Conservation (phyloP, 2,329 filamentous ascomycete genomes). For the Ophiosphaerella herpotricha region DNA sequence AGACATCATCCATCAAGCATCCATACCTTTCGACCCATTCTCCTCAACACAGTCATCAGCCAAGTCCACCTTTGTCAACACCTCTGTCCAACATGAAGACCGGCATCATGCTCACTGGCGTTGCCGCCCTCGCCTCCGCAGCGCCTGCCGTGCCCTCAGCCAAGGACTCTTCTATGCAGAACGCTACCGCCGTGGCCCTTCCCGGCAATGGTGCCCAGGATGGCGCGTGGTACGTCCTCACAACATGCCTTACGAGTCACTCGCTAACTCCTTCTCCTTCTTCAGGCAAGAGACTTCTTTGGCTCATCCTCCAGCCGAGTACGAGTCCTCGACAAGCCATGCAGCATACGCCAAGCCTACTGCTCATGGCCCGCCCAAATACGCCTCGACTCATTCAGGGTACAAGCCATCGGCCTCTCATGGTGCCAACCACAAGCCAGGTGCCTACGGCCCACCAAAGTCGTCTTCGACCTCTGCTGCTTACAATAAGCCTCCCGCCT, state of each 20-base stretch:
- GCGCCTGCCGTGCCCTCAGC: slow-evolving; percentile 1
- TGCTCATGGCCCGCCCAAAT: background rate
- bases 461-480: background rate
- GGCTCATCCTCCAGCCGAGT: background rate
- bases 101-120: slow-evolving; percentile 11
- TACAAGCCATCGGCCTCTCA: background rate
- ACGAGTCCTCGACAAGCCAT: background rate
- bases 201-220: slow-evolving; percentile 2
- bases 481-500: background rate
- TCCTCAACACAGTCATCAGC: slow-evolving; percentile 1
- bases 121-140: slow-evolving; percentile 11
- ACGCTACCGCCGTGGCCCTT: slow-evolving; percentile 1
- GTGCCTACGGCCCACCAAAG: background rate
- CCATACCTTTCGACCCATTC: slow-evolving; percentile 2
- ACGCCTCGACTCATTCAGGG: background rate
- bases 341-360: background rate
- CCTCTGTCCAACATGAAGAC: slow-evolving; percentile 10
- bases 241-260: too few species aligned
- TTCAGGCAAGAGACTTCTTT: too few species aligned
- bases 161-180: background rate
- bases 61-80: background rate
- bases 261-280: too few species aligned
- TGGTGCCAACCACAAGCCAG: background rate
- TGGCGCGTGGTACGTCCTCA: slow-evolving; percentile 3
- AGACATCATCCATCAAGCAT: slow-evolving; percentile 13